Evolutionary conservation across 2,329 filamentous ascomycete genomes (phyloP).

Genomic region (Colletotrichum sidae): DNA sequence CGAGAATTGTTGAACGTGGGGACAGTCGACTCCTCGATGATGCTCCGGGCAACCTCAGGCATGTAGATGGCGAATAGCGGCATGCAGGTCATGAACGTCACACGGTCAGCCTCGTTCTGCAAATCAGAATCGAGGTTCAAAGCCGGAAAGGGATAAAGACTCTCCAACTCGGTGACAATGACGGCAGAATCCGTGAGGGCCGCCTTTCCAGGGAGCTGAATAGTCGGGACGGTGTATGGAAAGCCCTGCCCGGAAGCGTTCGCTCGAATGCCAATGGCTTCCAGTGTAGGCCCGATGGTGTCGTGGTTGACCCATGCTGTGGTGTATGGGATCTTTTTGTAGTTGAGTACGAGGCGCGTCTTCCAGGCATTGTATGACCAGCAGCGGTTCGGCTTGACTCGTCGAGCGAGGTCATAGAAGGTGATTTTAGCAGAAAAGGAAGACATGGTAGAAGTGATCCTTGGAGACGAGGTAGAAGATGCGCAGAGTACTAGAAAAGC

Average conservation of each 20-base stretch:
- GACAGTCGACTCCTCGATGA: neutral
- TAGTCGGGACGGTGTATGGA: neutral
- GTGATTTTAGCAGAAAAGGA: neutral
- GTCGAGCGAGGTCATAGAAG: neutral
- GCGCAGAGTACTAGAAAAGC: too few species aligned
- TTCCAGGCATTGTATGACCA: slow-evolving; percentile 3
- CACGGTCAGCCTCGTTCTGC: neutral
- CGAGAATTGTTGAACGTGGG: neutral
- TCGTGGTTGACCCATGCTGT: neutral
- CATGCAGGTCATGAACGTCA: neutral
- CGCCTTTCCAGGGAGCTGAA: neutral
- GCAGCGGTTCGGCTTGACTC: neutral
- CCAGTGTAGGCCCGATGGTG: neutral
- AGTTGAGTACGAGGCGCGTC: neutral
- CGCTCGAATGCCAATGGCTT: neutral
- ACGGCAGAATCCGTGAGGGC: neutral
- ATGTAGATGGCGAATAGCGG: slow-evolving; percentile 2
- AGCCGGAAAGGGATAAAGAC: neutral
- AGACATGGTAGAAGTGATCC: too few species aligned
- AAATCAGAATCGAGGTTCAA: neutral
- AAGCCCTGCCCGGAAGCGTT: neutral
- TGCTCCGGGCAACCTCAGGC: neutral
- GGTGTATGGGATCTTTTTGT: neutral
- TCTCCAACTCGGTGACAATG: neutral
- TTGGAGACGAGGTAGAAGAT: too few species aligned